Evolutionary conservation across 768 basidiomycete species (phyloP).

Genomic region (Termitomyces heimii): DNA sequence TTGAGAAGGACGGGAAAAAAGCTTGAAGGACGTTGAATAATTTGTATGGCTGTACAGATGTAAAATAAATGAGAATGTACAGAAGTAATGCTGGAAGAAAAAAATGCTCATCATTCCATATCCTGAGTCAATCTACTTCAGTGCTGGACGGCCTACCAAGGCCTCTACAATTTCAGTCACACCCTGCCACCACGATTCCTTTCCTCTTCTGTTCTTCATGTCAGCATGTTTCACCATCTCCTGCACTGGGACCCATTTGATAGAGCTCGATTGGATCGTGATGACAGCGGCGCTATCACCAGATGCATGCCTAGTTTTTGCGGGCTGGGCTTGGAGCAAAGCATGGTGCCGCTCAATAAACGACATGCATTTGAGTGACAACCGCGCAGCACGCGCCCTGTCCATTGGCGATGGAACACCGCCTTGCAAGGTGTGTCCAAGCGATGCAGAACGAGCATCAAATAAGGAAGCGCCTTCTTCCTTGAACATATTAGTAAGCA

Average conservation of each 20-base stretch:
- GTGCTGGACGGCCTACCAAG: constrained; percentile 59
- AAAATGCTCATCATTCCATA: not conserved
- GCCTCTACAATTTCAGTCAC: constrained; percentile 71
- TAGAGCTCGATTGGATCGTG: constrained; percentile 77
- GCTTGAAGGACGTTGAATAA: not conserved
- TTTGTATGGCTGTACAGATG: not conserved
- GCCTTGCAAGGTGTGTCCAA: constrained; percentile 98
- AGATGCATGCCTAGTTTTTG: constrained; percentile 47
- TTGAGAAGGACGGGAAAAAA: not conserved
- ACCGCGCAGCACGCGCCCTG: constrained; percentile 83
- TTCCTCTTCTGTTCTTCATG: constrained; percentile 84
- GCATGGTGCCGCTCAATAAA: constrained; percentile 86
- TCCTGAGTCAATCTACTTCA: constrained; percentile 30
- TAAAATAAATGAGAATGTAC: not conserved
- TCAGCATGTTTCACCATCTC: constrained; percentile 87
- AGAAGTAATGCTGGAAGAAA: not conserved
- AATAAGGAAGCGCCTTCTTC: constrained; percentile 90
- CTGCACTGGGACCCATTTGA: constrained; percentile 79
- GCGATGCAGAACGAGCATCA: constrained; percentile 93
- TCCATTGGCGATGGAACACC: constrained; percentile 94
- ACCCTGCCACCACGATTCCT: constrained; percentile 70
- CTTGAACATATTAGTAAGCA: constrained; percentile 89
- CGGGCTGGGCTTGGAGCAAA: constrained; percentile 39
- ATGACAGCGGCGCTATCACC: constrained; percentile 81
- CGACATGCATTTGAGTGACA: constrained; percentile 88